These are phyloP conservation scores for Russula vinacea DNA, from an alignment of 768 basidiomycete genomes.

Conservation along the genomic window DNA sequence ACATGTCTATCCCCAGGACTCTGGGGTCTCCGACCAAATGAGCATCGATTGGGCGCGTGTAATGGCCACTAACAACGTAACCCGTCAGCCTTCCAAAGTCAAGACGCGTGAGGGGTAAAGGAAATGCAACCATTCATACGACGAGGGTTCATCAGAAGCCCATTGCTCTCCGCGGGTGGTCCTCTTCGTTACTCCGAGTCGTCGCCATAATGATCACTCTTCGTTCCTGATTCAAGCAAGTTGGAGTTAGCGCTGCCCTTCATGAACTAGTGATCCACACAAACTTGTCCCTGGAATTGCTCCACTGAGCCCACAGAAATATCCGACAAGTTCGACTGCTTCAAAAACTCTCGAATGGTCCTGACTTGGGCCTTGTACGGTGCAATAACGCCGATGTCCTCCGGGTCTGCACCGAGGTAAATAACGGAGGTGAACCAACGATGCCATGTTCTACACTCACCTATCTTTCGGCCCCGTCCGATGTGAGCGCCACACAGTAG, in stretches of 20 bases:
- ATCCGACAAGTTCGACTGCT: slow-evolving; percentile 13
- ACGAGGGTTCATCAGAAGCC: slow-evolving; percentile 39
- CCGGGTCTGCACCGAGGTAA: slow-evolving; percentile 27
- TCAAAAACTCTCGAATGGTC: slow-evolving; percentile 36
- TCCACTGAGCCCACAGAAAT: slow-evolving; percentile 42
- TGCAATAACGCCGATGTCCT: slow-evolving; percentile 41
- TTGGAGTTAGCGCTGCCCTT: background rate
- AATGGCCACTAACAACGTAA: slow-evolving; percentile 48
- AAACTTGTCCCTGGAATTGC: slow-evolving; percentile 44
- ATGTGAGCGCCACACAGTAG: slow-evolving; percentile 36
- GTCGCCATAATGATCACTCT: slow-evolving; percentile 40
- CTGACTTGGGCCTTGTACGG: slow-evolving; percentile 42
- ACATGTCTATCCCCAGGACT: slow-evolving; percentile 54
- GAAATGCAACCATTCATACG: slow-evolving; percentile 42
- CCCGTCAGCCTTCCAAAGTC: background rate
- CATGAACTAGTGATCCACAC: slow-evolving; percentile 3
- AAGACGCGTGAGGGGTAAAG: background rate
- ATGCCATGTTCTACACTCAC: slow-evolving; percentile 31
- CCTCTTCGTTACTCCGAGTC: slow-evolving; percentile 37
- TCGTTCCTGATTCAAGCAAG: slow-evolving; percentile 35
- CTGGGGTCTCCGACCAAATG: slow-evolving; percentile 60
- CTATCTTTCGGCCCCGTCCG: slow-evolving; percentile 34
- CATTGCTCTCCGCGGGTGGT: slow-evolving; percentile 33
- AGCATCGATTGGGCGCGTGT: slow-evolving; percentile 64
- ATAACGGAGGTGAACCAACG: background rate